These are phyloP conservation scores for Candida neerlandica DNA, from an alignment of 1,139 yeast genomes.

Conservation along the genomic window DNA sequence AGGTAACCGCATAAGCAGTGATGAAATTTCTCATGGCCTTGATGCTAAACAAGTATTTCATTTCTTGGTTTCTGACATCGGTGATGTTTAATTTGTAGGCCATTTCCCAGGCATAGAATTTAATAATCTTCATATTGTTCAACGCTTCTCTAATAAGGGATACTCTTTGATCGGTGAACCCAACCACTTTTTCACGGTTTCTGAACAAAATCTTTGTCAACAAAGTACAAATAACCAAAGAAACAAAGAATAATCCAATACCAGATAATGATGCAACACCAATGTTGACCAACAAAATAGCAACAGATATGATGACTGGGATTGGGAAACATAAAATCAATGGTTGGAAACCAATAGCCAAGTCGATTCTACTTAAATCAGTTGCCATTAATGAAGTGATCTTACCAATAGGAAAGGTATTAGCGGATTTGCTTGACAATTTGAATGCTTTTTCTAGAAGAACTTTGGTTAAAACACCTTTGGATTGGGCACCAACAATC, in stretches of 20 bases:
- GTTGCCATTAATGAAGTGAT: conserved; percentile 49
- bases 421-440: conserved; percentile 36
- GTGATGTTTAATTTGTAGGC: conserved; percentile 44
- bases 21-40: conserved; percentile 47
- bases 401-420: conserved; percentile 41
- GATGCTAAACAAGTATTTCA: conserved; percentile 45
- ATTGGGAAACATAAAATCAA: conserved; percentile 48
- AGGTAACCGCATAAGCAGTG: conserved; percentile 50
- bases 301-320: conserved; percentile 45
- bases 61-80: conserved; percentile 40
- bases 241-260: conserved; percentile 44
- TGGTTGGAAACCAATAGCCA: conserved; percentile 51
- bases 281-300: conserved; percentile 35
- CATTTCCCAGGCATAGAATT: conserved; percentile 52
- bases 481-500: conserved; percentile 51
- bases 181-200: conserved; percentile 43
- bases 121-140: conserved; percentile 44
- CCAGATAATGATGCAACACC: conserved; percentile 49
- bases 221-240: conserved; percentile 40
- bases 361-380: conserved; percentile 49
- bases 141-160: conserved; percentile 48
- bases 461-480: conserved; percentile 44
- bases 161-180: conserved; percentile 45
- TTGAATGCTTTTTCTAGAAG: conserved; percentile 43
- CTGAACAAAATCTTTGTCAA: conserved; percentile 38